Evolutionary conservation across 441 rosid species (phyloP), one percentile per base, ranked within the genome.

Genomic region (Euphorbia schlechtendalii): DNA sequence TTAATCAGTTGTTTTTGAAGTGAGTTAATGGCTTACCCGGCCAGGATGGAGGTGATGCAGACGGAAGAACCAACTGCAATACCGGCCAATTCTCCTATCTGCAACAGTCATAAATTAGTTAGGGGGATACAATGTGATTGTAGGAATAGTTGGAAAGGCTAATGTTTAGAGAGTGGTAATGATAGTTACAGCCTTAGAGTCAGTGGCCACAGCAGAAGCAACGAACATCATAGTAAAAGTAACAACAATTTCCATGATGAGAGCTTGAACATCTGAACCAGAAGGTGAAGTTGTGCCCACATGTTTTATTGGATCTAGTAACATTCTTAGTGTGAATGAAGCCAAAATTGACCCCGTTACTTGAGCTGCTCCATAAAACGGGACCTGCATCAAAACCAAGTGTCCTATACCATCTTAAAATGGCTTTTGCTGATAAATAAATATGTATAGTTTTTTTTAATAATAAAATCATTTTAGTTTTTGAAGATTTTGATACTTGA

Each of bases 21-120:
- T 38, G 34, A 3, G n/a, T n/a, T n/a, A n/a, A n/a, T 3, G 10
- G 56, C 79, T 79, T 82, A 82, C 86, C 92, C 89, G 0, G 84
- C 92, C 25, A 84, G 55, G 71, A 86, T 81, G 20, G 92, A 84
- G 64, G 84, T 77, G 69, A 82, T 78, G 78, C 86, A 82, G 2
- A 84, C 87, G 0, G 87, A 81, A 17, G 89, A 84, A 27, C 87
- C 92, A 58, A 84, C 92, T n/a, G 89, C 89, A 1, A 84, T 36
- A 22, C 92, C 89, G 9, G 92, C 89, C 22, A 84, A 73, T 71
- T 84, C 89, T 71, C 89, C 92, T 22, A 78, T 40, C 92, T 82
- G 83, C 64, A 64, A 49, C 45, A 32, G 18, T 13, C 0, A n/a
- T 20, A 20, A 17, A 25, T 0, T 20, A 5, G 59, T 32, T 54